A percentile compares a stretch with the other conserved stretches of the same genome.
These are phyloP conservation scores for Cotoneaster glaucophyllus DNA, from an alignment of 306 rosid genomes.

Conservation along the genomic window DNA sequence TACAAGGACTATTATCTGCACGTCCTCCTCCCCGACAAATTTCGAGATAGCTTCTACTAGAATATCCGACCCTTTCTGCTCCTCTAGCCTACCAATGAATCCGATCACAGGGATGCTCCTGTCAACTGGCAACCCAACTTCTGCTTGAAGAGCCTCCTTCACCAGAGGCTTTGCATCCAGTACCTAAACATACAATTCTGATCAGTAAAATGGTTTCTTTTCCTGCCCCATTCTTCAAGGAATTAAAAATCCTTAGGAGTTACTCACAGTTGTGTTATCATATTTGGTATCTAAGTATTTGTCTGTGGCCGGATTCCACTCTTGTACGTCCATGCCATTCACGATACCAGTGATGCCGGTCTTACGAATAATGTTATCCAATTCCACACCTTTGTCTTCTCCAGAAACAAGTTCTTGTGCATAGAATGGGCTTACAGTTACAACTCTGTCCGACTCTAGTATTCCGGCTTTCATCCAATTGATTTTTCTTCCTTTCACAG, in stretches of 20 bases:
- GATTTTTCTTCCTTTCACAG: conserved; percentile 45
- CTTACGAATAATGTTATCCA: conserved; percentile 26
- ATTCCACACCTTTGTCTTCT: conserved; percentile 36
- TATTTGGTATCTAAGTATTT: conserved; percentile 26
- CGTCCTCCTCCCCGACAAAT: conserved; percentile 48
- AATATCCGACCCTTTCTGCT: conserved; percentile 97
- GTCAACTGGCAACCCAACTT: conserved; percentile 85
- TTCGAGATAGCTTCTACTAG: conserved; percentile 72
- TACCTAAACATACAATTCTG: conserved; percentile 37
- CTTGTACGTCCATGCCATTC: conserved; percentile 51
- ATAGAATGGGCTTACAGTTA: conserved; percentile 45
- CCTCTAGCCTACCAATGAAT: conserved; percentile 93
- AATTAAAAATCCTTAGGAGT: background rate
- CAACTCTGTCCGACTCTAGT: conserved; percentile 30
- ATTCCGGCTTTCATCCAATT: conserved; percentile 49
- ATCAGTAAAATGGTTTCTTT: background rate
- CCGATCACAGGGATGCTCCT: conserved; percentile 65
- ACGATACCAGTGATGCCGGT: conserved; percentile 30
- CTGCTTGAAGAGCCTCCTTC: conserved; percentile 95
- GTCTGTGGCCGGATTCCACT: conserved; percentile 45
- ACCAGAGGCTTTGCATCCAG: conserved; percentile 55
- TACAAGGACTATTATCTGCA: conserved; percentile 82
- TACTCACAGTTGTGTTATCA: conserved; percentile 33
- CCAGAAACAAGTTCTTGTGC: conserved; percentile 44
- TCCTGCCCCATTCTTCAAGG: background rate